Evolutionary conservation across 2,329 filamentous ascomycete genomes (phyloP), one percentile per base, ranked within the genome.

Genomic region (Colletotrichum chlorophyti): DNA sequence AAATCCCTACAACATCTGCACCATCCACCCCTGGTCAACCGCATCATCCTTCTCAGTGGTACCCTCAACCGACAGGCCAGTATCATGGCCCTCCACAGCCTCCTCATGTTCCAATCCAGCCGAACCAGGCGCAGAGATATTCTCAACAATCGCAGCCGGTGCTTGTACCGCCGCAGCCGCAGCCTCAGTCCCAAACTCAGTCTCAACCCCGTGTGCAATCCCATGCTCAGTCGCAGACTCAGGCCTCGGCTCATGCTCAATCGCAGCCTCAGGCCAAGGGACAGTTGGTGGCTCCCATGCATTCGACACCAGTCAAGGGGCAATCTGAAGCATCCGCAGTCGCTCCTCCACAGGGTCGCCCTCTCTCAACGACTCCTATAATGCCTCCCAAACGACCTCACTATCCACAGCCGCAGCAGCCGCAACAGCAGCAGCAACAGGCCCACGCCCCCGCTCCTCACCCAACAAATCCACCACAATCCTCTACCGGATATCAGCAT

Each of bases 221-320:
- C 31, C 67, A 67, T 10, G 61, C 63, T 21, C 62, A 66, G 29
- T 53, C 61, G 9, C 65, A 65, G 14, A 52, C 60, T 29, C 73
- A 74, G 26, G 70, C 72, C 54, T 68, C 66, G 17, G 10, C 54
- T 23, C 60, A 46, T 11, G 61, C 37, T 12, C 43, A 60, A 7
- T 2, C 27, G 11, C 42, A 70, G 17, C 71, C 74, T 40, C 76
- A 77, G 49, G 62, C 67, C 46, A 61, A 70, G 26, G 69, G 70
- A 2, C 74, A 78, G 29, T 61, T 71, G 47, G 69, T 70, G 11
- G 66, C 74, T 5, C 70, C 73, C 5, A 27, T 72, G 11, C 75
- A 76, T 32, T 69, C 72, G 14, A 71, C 69, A 4, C 69, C 70
- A 15, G 66, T 27, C 19, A 60, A 60, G 6, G 47, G 45, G 6